These are phyloP conservation scores for Globisporangium camurandrum DNA, from an alignment of 352 stramenopile species.

Conservation along the genomic window DNA sequence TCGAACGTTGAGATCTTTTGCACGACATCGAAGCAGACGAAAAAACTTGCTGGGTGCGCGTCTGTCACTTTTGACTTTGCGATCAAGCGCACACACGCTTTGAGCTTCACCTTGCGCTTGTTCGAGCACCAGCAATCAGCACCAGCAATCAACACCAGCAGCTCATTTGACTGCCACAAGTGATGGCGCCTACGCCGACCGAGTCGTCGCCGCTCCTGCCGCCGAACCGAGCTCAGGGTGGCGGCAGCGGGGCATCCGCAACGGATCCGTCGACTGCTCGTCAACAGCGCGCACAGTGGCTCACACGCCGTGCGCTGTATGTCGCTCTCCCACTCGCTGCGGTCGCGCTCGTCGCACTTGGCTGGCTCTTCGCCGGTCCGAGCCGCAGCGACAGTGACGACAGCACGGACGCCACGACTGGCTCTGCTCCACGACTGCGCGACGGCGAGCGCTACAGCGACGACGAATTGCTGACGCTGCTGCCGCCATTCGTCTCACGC, in stretches of 20 bases:
- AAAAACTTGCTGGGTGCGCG: not conserved
- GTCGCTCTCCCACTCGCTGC: slow-evolving; percentile 45
- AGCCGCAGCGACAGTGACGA: slow-evolving; percentile 9
- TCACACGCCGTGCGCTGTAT: slow-evolving; percentile 39
- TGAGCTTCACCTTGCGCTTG: not conserved
- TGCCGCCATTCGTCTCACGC: slow-evolving; percentile 44
- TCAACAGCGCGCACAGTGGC: slow-evolving; percentile 6
- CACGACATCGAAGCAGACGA: too few species aligned
- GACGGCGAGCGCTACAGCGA: slow-evolving; percentile 18
- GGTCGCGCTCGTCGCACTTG: slow-evolving; percentile 41
- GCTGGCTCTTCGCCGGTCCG: slow-evolving; percentile 24
- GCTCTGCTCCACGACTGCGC: slow-evolving; percentile 1
- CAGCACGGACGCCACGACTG: not conserved
- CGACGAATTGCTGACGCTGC: slow-evolving; percentile 41
- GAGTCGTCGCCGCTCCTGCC: slow-evolving; percentile 55
- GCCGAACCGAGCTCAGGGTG: too few species aligned
- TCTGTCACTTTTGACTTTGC: slow-evolving; percentile 7
- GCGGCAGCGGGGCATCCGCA: too few species aligned
- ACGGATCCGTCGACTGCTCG: not conserved
- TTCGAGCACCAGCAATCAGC: too few species aligned
- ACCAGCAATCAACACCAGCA: not conserved
- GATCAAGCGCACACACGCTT: not conserved
- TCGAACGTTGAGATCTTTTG: not conserved
- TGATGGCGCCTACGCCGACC: slow-evolving; percentile 15
- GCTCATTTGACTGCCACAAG: too few species aligned